A percentile compares a stretch with the other conserved stretches of the same genome.
Conservation (phyloP, 1,284 basidiomycete species). For the Moniliophthora roreri region DNA sequence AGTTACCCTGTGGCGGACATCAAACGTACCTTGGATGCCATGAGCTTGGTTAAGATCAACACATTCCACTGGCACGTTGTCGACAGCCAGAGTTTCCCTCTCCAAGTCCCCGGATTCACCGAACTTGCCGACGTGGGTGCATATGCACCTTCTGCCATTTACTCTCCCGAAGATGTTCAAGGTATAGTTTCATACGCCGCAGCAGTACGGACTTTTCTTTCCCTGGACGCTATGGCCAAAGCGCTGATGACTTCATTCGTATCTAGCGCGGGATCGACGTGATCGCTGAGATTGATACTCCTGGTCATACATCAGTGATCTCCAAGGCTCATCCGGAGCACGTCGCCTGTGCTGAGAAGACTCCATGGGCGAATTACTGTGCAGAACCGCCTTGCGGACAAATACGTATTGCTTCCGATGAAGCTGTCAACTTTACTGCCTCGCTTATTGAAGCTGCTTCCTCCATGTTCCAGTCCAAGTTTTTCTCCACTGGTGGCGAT, state of each 20-base stretch:
- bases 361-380: constrained; percentile 66
- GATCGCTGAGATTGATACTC: constrained; percentile 76
- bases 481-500: constrained; percentile 83
- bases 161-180: constrained; percentile 59
- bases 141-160: constrained; percentile 59
- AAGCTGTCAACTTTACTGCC: constrained; percentile 43
- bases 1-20: constrained; percentile 72
- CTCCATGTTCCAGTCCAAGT: constrained; percentile 49
- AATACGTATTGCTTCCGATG: constrained; percentile 61
- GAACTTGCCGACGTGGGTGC: constrained; percentile 70
- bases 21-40: constrained; percentile 76
- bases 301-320: constrained; percentile 78
- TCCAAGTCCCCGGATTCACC: constrained; percentile 61
- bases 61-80: constrained; percentile 84
- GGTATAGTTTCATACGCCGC: constrained; percentile 73
- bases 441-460: constrained; percentile 38
- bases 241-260: neutral
- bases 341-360: constrained; percentile 66
- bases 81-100: constrained; percentile 76
- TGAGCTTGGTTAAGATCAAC: constrained; percentile 86
- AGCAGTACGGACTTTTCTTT: constrained; percentile 43
- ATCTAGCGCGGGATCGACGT: constrained; percentile 80
- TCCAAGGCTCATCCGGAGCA: constrained; percentile 67
- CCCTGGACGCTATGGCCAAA: neutral
- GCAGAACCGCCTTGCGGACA: constrained; percentile 83